Evolutionary conservation across 345 rosid genomes (phyloP), one percentile per base, ranked within the genome.

Genomic region (Gossypium bickii): DNA sequence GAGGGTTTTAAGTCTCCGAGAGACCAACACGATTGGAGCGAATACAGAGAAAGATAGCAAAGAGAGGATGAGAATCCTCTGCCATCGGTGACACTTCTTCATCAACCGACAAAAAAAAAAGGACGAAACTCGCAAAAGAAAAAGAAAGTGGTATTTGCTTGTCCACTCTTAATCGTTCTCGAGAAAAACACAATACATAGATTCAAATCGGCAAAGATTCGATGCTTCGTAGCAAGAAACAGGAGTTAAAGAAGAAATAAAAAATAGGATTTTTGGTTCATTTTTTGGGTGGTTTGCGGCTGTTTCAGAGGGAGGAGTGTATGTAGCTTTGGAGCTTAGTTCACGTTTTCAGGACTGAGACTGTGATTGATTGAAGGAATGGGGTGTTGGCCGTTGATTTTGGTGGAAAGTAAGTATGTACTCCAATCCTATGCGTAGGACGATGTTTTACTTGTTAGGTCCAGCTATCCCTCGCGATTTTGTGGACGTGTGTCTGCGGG

Each of bases 31-130:
- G 48, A 95, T 69, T 6, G 99, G 99, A 79, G 97, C 86, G 72
- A 91, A 52, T 7, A 93, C 93, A 77, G 94, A 86, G 56, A 87
- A 78, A 70, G 84, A 83, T 68, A 95, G 93, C 82, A 91, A 38
- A 1, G 86, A 83, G 89, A 95, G 93, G 97, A 91, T 78, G 76
- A 89, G 8, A 62, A 86, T 87, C 98, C 97, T 91, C 96, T 86
- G 92, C 89, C 89, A 82, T 78, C 83, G 90, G 80, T 77, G 90
- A 47, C 74, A 18, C 83, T 85, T 87, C 88, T 83, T 91, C 98
- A 89, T 95, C 88, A 77, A 88, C 76, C 20, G 79, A 9, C 17
- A 22, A 67, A 65, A 62, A 60, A 22, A 34, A 34, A 34, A 5
- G 41, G 41, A 34, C 41, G 41, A 34, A 5, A 34, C 41, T 34